A percentile compares a stretch with the other conserved stretches of the same genome.
Evolutionary conservation across 108 stramenopile genomes (phyloP).

Genomic region (Nitzschia sp.): DNA sequence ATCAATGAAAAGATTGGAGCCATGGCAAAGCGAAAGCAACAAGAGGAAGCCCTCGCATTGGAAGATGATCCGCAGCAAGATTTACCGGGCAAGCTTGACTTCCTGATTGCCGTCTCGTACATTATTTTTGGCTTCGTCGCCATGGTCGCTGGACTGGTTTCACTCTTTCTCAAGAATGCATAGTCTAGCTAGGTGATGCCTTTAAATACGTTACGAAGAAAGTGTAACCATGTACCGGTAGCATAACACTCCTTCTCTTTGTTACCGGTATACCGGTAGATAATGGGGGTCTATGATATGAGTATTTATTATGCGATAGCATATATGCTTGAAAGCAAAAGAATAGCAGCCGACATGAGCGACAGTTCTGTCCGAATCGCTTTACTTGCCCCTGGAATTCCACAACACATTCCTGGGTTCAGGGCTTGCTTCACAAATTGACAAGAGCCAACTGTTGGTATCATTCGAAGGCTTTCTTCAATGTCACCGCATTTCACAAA

Average conservation of each 20-base stretch:
- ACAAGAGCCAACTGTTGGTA: constrained; percentile 7
- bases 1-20: constrained; percentile 43
- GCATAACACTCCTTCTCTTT: too few relatives aligned
- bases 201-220: too few relatives aligned
- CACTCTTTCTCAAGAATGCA: constrained; percentile 33
- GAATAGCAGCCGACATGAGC: too few relatives aligned
- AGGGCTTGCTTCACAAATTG: background rate
- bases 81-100: constrained; percentile 56
- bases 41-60: constrained; percentile 39
- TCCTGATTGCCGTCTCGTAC: constrained; percentile 67
- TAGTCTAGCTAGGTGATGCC: too few relatives aligned
- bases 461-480: constrained; percentile 10
- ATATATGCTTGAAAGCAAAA: too few relatives aligned
- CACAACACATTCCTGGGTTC: constrained; percentile 1
- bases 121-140: constrained; percentile 72
- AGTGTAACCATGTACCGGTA: too few relatives aligned
- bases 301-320: too few relatives aligned
- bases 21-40: constrained; percentile 21
- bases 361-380: too few relatives aligned
- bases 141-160: constrained; percentile 59
- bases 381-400: background rate
- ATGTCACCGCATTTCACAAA: constrained; percentile 11
- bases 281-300: too few relatives aligned
- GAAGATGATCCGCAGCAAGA: constrained; percentile 62
- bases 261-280: too few relatives aligned